Evolutionary conservation across 768 basidiomycete species (phyloP).

Genomic region (Hygrocybe coccinea): DNA sequence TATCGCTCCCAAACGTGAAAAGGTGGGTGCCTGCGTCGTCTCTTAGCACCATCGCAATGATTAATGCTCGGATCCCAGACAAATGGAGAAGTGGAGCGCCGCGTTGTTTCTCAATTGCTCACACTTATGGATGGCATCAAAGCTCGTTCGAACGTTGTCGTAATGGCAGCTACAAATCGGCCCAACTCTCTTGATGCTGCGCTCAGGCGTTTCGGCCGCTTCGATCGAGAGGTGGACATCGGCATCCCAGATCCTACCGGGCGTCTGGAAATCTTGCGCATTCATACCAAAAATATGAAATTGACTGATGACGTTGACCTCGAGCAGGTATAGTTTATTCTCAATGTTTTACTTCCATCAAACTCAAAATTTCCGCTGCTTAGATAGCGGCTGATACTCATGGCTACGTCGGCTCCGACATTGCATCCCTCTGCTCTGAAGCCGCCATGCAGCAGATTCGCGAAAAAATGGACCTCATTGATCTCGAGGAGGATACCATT

Average conservation of each 20-base stretch:
- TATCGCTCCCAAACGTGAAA: slow-evolving; percentile 99
- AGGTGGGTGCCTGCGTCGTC: slow-evolving; percentile 45
- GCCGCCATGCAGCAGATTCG: slow-evolving; percentile 99
- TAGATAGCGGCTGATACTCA: slow-evolving; percentile 99
- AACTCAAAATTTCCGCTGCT: slow-evolving; percentile 10
- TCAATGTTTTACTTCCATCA: background rate
- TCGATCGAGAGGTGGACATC: slow-evolving; percentile 99
- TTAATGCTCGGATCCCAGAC: slow-evolving; percentile 49
- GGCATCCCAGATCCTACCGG: slow-evolving; percentile 99
- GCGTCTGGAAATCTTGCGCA: slow-evolving; percentile 96
- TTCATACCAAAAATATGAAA: slow-evolving; percentile 99
- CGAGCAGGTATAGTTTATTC: slow-evolving; percentile 60
- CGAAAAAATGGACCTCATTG: slow-evolving; percentile 99
- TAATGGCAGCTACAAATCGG: slow-evolving; percentile 99
- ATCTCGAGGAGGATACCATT: slow-evolving; percentile 95
- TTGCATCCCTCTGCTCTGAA: slow-evolving; percentile 96
- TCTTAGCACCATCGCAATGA: background rate
- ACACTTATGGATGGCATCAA: slow-evolving; percentile 99
- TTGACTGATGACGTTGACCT: slow-evolving; percentile 93
- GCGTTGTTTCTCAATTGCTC: slow-evolving; percentile 96
- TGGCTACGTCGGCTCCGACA: slow-evolving; percentile 97
- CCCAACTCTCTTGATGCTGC: slow-evolving; percentile 99
- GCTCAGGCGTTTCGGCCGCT: slow-evolving; percentile 96
- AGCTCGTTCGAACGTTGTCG: slow-evolving; percentile 97
- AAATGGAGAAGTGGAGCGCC: slow-evolving; percentile 98